phyloP scores from a whole-genome alignment of 2,329 filamentous ascomycete genomes.

The Aspergillus sp. region DNA sequence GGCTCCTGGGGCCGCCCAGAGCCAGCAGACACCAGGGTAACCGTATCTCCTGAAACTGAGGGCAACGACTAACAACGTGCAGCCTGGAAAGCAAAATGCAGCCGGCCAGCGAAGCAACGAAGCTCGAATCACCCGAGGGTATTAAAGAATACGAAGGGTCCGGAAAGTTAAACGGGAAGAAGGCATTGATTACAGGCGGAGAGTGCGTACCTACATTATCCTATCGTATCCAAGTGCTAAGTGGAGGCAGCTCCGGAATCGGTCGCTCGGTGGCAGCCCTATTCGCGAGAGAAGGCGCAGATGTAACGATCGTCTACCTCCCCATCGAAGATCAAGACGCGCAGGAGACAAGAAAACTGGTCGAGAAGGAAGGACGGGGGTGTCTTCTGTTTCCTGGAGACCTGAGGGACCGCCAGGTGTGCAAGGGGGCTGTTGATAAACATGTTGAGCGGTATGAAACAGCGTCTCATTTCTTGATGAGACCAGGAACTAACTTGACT shows the following conservation, averaged over 20 bases:
- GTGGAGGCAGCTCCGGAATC: constrained; percentile 49
- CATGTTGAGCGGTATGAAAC: constrained; percentile 50
- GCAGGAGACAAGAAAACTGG: constrained; percentile 52
- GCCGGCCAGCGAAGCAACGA: constrained; percentile 35
- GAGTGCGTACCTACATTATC: constrained; percentile 42
- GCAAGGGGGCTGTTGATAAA: constrained; percentile 52
- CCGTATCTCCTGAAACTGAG: too few relatives aligned
- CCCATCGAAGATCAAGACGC: constrained; percentile 59
- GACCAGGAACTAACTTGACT: too few relatives aligned
- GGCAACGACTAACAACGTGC: not conserved
- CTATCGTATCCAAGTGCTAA: not conserved
- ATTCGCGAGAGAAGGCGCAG: constrained; percentile 59
- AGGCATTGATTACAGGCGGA: constrained; percentile 57
- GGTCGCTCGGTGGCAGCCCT: constrained; percentile 56
- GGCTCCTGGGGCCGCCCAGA: not conserved
- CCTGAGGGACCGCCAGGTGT: constrained; percentile 52
- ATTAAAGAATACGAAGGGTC: constrained; percentile 45
- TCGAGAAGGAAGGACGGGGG: constrained; percentile 51
- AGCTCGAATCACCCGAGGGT: constrained; percentile 26
- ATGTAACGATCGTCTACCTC: constrained; percentile 57
- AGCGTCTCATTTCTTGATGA: not conserved
- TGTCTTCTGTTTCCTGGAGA: constrained; percentile 52
- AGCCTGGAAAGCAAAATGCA: constrained; percentile 20
- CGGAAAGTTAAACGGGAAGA: constrained; percentile 51
- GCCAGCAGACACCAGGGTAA: not conserved